Evolutionary conservation across 176 grass and related monocot genomes (phyloP).

Genomic region (Sorghum bicolor): Sorghum_bicolor_NCBIv3 NC_012878.2:3946501-3947000

Average conservation of each 20-base stretch:
- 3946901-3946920: conserved; percentile 50
- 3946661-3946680: too few relatives aligned
- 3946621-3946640: conserved; percentile 36
- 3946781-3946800: conserved; percentile 47
- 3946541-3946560: conserved; percentile 68
- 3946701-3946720: too few relatives aligned
- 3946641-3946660: background rate
- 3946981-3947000: conserved; percentile 70
- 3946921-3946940: conserved; percentile 79
- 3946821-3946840: conserved; percentile 63
- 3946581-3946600: conserved; percentile 48
- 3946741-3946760: background rate
- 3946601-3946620: conserved; percentile 54
- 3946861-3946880: conserved; percentile 76
- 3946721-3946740: background rate
- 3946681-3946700: too few relatives aligned
- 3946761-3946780: background rate
- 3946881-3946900: conserved; percentile 66
- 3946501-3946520: background rate
- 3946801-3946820: conserved; percentile 80
- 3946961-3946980: conserved; percentile 67
- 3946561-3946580: conserved; percentile 52
- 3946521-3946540: conserved; percentile 59
- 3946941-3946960: conserved; percentile 71
- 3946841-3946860: conserved; percentile 75